These are phyloP conservation scores for Trichophyton mentagrophytes DNA, from an alignment of 2,329 filamentous ascomycete species.

Conservation along the genomic window DNA sequence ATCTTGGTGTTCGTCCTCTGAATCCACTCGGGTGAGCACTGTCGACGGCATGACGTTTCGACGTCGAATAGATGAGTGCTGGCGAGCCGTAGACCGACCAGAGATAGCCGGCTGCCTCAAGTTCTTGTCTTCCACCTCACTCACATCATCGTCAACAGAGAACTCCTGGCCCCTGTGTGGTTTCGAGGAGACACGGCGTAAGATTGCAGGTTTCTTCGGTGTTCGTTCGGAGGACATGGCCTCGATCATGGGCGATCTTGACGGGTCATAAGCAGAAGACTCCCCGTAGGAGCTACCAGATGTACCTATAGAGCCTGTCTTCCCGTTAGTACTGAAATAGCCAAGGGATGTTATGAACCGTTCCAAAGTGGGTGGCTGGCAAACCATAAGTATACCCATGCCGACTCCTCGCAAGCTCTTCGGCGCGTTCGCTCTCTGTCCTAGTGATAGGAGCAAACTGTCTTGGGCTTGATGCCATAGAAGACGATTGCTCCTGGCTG, in stretches of 20 bases:
- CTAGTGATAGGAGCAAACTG: constrained; percentile 4
- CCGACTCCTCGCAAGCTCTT: neutral
- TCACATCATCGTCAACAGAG: constrained; percentile 76
- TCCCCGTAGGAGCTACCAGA: neutral
- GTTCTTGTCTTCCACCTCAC: constrained; percentile 57
- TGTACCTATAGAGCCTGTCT: neutral
- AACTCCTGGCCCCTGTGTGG: constrained; percentile 77
- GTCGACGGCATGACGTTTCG: constrained; percentile 24
- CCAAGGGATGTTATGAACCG: neutral
- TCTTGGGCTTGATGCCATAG: constrained; percentile 6
- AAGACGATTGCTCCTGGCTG: constrained; percentile 1
- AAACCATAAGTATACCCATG: constrained; percentile 5
- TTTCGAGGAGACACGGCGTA: constrained; percentile 62
- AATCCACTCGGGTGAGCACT: constrained; percentile 25
- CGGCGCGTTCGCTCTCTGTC: neutral
- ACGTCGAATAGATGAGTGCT: constrained; percentile 31
- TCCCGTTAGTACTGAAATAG: neutral
- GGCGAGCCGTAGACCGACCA: constrained; percentile 23
- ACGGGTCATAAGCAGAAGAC: constrained; percentile 16
- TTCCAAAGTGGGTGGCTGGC: neutral
- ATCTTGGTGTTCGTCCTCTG: constrained; percentile 28
- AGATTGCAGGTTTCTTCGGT: constrained; percentile 56
- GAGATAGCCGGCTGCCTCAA: constrained; percentile 17
- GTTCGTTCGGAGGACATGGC: constrained; percentile 32
- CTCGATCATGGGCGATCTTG: constrained; percentile 35